These are phyloP conservation scores for Nematocida ausubeli DNA, from an alignment of 371 early-diverging fungal genomes.

Conservation along the genomic window DNA sequence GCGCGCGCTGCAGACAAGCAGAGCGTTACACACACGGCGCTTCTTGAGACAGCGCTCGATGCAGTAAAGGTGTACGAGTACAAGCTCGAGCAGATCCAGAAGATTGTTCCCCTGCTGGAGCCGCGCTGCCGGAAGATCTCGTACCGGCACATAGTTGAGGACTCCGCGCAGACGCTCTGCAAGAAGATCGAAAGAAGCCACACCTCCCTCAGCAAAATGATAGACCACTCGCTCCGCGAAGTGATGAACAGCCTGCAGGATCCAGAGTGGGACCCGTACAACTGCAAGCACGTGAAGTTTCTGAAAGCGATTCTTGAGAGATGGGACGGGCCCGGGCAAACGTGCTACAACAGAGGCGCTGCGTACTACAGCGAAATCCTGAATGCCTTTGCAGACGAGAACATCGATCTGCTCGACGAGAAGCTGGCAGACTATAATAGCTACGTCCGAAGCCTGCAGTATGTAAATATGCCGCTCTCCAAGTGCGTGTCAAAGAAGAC, in stretches of 20 bases:
- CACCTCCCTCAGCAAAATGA: neutral
- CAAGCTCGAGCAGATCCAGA: neutral
- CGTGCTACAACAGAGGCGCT: neutral
- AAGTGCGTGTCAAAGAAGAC: neutral
- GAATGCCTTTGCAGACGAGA: neutral
- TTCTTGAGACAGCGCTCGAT: conserved; percentile 5
- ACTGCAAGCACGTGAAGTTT: neutral
- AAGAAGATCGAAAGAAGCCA: neutral
- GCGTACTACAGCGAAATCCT: conserved; percentile 12
- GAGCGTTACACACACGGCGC: neutral
- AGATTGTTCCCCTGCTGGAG: neutral
- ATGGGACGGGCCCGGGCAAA: neutral
- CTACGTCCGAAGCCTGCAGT: neutral
- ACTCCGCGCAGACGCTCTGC: neutral
- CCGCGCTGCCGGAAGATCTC: neutral
- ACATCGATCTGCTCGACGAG: neutral
- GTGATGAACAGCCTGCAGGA: neutral
- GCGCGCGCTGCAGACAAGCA: too few relatives aligned
- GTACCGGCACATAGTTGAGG: neutral
- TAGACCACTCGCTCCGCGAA: neutral
- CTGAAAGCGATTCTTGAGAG: neutral
- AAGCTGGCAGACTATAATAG: conserved; percentile 2
- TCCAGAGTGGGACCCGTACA: conserved; percentile 2
- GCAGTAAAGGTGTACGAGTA: conserved; percentile 7
- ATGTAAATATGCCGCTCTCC: conserved; percentile 16